Evolutionary conservation across 768 basidiomycete species (phyloP).

Genomic region (Tulasnella sp.): DNA sequence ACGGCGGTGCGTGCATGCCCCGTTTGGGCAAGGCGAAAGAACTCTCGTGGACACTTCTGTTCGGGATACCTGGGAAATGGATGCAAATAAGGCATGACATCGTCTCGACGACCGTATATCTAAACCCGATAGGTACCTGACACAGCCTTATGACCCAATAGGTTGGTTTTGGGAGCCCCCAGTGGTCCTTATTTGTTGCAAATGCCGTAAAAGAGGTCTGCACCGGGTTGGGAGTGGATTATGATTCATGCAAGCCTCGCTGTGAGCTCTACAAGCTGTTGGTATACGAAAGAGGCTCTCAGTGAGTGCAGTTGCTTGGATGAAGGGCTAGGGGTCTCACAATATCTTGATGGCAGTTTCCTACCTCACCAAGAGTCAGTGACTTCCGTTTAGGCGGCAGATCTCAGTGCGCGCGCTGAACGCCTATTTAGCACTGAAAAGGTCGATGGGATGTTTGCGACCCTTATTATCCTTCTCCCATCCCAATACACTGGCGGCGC

Average conservation of each 20-base stretch:
- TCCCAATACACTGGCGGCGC: conserved; percentile 54
- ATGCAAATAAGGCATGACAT: conserved; percentile 42
- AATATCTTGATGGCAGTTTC: not conserved
- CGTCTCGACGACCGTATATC: no score
- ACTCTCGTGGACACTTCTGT: conserved; percentile 53
- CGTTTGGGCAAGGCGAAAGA: conserved; percentile 48
- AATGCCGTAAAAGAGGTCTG: conserved; percentile 44
- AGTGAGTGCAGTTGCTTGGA: conserved; percentile 44
- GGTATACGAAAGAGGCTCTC: conserved; percentile 54
- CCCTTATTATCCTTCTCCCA: conserved; percentile 54
- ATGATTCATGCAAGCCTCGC: conserved; percentile 41
- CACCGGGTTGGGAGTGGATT: conserved; percentile 46
- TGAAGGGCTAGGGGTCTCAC: not conserved
- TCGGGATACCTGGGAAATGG: conserved; percentile 54
- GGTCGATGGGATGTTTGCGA: conserved; percentile 56
- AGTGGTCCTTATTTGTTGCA: conserved; percentile 49
- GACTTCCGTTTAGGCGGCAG: not conserved
- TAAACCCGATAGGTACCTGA: not conserved
- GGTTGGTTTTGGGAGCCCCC: conserved; percentile 50
- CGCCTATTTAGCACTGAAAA: conserved; percentile 50
- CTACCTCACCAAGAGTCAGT: conserved; percentile 20
- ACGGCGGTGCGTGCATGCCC: conserved; percentile 46
- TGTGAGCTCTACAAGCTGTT: conserved; percentile 55
- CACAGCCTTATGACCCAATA: conserved; percentile 10
- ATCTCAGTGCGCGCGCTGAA: not conserved